Percentiles rank a stretch among this genome's conserved stretches.
Evolutionary conservation across 208 protist species (phyloP).

Genomic region (Acanthamoeba triangularis): DNA sequence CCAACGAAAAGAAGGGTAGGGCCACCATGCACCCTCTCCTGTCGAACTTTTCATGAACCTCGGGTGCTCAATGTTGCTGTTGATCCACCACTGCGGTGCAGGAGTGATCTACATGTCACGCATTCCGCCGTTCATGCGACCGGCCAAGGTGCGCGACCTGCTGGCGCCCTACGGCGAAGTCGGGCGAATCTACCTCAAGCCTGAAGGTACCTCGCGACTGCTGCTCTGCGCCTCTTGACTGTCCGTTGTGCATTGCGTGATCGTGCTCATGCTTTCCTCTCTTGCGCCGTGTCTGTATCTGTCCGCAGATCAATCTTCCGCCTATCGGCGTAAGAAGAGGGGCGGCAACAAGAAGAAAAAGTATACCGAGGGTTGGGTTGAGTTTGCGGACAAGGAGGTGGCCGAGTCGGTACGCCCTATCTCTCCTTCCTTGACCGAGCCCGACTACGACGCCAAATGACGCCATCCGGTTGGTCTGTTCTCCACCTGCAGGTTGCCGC

Average conservation of each 20-base stretch:
- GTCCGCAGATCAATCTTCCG: not conserved
- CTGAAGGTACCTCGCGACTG: constrained; percentile 85
- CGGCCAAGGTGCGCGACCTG: constrained; percentile 87
- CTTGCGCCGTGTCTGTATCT: not conserved
- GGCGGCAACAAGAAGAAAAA: constrained; percentile 88
- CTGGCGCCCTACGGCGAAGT: constrained; percentile 87
- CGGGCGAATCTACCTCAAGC: constrained; percentile 87
- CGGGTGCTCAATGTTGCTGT: not conserved
- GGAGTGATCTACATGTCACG: constrained; percentile 89
- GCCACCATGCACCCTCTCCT: not conserved
- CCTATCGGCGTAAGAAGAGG: constrained; percentile 76
- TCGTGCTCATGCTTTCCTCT: not conserved
- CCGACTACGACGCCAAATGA: not conserved
- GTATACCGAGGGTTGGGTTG: constrained; percentile 91
- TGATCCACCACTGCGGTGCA: not conserved
- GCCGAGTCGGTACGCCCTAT: constrained; percentile 83
- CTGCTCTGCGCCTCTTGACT: not conserved
- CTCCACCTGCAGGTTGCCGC: not conserved
- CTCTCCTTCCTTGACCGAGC: not conserved
- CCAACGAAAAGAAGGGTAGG: constrained; percentile 56
- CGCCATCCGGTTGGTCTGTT: not conserved
- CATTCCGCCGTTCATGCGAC: constrained; percentile 91
- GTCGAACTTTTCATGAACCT: not conserved
- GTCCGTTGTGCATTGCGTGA: not conserved
- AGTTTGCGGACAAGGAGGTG: constrained; percentile 89